Conservation (phyloP, 345 rosid genomes). For the Salix purpurea region DNA sequence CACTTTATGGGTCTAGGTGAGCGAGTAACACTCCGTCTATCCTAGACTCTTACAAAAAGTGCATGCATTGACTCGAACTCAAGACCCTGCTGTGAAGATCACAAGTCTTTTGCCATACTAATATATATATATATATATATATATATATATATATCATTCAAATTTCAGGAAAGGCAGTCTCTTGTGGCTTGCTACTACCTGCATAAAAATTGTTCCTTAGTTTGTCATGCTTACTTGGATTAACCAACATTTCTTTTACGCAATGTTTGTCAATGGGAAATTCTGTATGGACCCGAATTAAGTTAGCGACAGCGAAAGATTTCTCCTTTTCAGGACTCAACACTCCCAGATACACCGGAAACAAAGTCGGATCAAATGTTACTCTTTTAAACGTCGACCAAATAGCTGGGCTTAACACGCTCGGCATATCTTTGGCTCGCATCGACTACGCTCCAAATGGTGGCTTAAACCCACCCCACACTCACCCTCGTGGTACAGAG, state of each 20-base stretch:
- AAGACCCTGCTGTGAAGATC: too few relatives aligned
- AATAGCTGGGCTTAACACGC: slow-evolving; percentile 6
- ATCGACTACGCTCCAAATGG: slow-evolving; percentile 5
- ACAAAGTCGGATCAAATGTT: slow-evolving; percentile 7
- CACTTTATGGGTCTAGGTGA: too few relatives aligned
- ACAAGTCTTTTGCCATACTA: too few relatives aligned
- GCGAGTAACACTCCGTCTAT: too few relatives aligned
- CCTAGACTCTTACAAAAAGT: too few relatives aligned
- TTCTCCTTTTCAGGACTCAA: slow-evolving; percentile 8
- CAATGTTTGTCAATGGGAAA: slow-evolving; percentile 15
- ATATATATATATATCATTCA: too few relatives aligned
- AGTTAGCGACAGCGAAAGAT: not conserved
- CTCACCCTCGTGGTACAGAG: slow-evolving; percentile 1
- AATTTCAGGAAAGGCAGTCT: too few relatives aligned
- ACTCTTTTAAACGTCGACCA: slow-evolving; percentile 2
- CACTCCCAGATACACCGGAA: not conserved
- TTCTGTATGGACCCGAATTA: slow-evolving; percentile 10
- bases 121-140: too few relatives aligned
- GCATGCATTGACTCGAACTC: too few relatives aligned
- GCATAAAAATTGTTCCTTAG: too few relatives aligned
- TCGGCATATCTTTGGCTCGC: slow-evolving; percentile 8
- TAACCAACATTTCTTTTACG: not conserved
- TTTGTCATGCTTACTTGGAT: too few relatives aligned
- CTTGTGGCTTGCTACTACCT: too few relatives aligned
- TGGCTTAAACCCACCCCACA: slow-evolving; percentile 12